Base-by-base conservation (phyloP, 2,329 filamentous ascomycete genomes). In the Fusarium paranaense region DNA sequence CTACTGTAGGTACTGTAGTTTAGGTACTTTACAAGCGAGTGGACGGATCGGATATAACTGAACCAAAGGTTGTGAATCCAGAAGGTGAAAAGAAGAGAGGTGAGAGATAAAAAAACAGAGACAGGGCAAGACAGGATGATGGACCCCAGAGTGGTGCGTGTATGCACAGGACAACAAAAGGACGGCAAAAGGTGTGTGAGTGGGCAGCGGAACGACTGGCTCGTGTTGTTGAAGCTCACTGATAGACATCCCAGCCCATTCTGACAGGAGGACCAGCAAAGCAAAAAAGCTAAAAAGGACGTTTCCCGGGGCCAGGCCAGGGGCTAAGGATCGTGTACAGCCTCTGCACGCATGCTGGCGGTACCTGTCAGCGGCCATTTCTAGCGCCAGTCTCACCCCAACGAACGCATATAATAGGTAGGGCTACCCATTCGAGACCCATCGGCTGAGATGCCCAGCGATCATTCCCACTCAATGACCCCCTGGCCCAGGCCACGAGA, bases 221-320 rank as follows among this genome's bases (percentile, higher is more conserved):
- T 70, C 70, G 63, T 69, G 59, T 69, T 71, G 57, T 68, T 71
- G 62, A 71, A 68, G 66, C 62, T 71, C 64, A 60, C 62, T 59
- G 63, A 38, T 54, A 27, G 27, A 42, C 63, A 56, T 62, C 22
- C 45, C 47, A 54, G 66, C 57, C 50, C 64, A 64, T 42, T 37
- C 62, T 38, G 47, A 52, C 64, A 67, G 38, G 62, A 50, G 20
- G 54, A 40, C 42, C 32, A 57, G 40, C 27, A 58, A 42, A 65
- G 56, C 18, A 47, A 65, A 54, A 68, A 64, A 62, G 33, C 60
- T 56, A 66, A 61, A 69, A 60, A 35, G 67, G 50, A 30, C 50
- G 50, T 67, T 63, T 30, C 27, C 22, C 45, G 45, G 45, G 45
- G 22, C 20, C 11, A 47, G 45, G 22, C 45, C 22, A 50, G 22